A percentile compares a stretch with the other conserved stretches of the same genome.
Evolutionary conservation across 257 asterid genomes (phyloP).

Genomic region (Sherardia arvensis): DNA sequence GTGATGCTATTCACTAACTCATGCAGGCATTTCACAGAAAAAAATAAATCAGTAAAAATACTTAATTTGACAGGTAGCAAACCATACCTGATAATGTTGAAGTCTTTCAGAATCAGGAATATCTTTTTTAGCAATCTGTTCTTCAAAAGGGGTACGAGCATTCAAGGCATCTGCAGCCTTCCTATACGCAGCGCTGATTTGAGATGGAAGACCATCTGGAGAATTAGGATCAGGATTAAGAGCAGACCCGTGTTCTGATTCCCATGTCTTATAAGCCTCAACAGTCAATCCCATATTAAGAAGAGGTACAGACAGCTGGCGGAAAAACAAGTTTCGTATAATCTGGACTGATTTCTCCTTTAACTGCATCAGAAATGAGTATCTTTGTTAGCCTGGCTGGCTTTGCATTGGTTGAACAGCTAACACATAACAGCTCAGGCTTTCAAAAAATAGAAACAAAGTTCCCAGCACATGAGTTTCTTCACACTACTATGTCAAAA

Average conservation of each 20-base stretch:
- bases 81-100: conserved; percentile 55
- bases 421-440: neutral
- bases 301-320: conserved; percentile 89
- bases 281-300: conserved; percentile 47
- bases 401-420: neutral
- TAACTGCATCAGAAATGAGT: conserved; percentile 35
- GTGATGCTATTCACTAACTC: neutral
- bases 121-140: conserved; percentile 49
- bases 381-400: conserved; percentile 6
- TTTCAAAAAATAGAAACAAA: neutral
- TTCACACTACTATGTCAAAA: neutral
- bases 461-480: neutral
- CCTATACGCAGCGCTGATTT: conserved; percentile 54
- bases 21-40: neutral
- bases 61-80: neutral
- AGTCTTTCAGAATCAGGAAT: conserved; percentile 47
- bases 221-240: conserved; percentile 36
- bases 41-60: neutral
- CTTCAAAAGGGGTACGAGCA: conserved; percentile 63
- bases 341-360: conserved; percentile 84
- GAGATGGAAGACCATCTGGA: conserved; percentile 58
- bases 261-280: conserved; percentile 73
- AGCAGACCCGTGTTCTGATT: conserved; percentile 45
- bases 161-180: conserved; percentile 72
- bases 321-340: conserved; percentile 62